Evolutionary conservation across 2,329 filamentous ascomycete species (phyloP).

Genomic region (Leptosphaerulina australis): DNA sequence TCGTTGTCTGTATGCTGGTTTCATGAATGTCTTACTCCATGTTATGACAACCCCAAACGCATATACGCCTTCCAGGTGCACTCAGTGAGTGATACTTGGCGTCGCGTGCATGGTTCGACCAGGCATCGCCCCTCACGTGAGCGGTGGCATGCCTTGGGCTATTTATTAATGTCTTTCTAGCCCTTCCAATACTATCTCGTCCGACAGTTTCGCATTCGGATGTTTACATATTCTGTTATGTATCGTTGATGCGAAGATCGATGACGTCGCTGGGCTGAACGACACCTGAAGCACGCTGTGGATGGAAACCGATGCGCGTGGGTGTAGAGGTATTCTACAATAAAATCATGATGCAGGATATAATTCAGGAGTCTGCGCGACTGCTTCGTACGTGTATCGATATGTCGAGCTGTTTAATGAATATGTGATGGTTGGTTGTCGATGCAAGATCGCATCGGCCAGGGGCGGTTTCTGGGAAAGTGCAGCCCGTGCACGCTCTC

Average conservation of each 20-base stretch:
- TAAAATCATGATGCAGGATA: neutral
- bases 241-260: conserved; percentile 16
- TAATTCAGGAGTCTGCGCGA: conserved; percentile 23
- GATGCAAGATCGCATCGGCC: conserved; percentile 12
- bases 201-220: neutral
- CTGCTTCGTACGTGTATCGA: conserved; percentile 5
- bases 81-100: too few species aligned
- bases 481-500: conserved; percentile 12
- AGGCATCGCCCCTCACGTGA: conserved; percentile 18
- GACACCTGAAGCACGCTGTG: conserved; percentile 1
- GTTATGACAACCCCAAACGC: too few species aligned
- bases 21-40: too few species aligned
- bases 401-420: conserved; percentile 13
- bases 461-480: conserved; percentile 15
- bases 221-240: neutral
- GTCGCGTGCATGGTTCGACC: too few species aligned
- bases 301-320: conserved; percentile 15
- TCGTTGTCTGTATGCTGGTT: too few species aligned
- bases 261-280: conserved; percentile 38
- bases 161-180: neutral
- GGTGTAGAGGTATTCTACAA: neutral
- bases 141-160: neutral
- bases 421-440: conserved; percentile 25
- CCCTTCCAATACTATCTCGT: neutral
- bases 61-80: too few species aligned